These are phyloP conservation scores for Bipolaris gigantea DNA, from an alignment of 2,329 filamentous ascomycete genomes.

Conservation along the genomic window DNA sequence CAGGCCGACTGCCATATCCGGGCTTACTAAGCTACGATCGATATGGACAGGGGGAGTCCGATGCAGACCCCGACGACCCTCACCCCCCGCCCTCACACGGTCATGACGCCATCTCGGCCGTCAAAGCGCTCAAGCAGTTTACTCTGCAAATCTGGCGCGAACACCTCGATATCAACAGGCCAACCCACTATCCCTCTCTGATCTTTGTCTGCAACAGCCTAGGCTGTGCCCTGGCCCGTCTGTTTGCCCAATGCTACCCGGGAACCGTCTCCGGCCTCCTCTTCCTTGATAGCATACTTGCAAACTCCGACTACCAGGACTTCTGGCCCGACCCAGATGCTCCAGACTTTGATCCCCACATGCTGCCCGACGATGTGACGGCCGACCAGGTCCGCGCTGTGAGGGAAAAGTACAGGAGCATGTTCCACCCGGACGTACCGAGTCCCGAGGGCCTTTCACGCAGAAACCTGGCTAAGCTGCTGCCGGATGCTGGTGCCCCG, in stretches of 20 bases:
- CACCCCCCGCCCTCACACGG: slow-evolving; percentile 46
- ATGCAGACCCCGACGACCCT: slow-evolving; percentile 48
- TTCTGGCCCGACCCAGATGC: slow-evolving; percentile 60
- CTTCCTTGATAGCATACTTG: slow-evolving; percentile 61
- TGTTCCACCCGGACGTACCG: slow-evolving; percentile 55
- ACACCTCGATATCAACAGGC: slow-evolving; percentile 41
- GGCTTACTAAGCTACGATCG: slow-evolving; percentile 60
- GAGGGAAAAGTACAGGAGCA: slow-evolving; percentile 40
- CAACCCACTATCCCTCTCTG: slow-evolving; percentile 31
- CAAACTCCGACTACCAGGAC: slow-evolving; percentile 59
- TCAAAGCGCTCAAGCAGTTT: slow-evolving; percentile 52
- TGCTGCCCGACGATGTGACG: slow-evolving; percentile 47
- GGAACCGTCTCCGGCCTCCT: slow-evolving; percentile 52
- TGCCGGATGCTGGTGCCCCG: slow-evolving; percentile 52
- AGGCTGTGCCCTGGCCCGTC: slow-evolving; percentile 56
- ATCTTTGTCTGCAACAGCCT: slow-evolving; percentile 59
- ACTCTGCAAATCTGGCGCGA: slow-evolving; percentile 45
- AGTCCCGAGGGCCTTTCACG: slow-evolving; percentile 57
- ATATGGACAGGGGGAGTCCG: slow-evolving; percentile 59
- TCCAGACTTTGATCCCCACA: slow-evolving; percentile 47
- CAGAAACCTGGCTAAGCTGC: slow-evolving; percentile 47
- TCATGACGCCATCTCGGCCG: slow-evolving; percentile 52
- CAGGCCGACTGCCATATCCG: slow-evolving; percentile 37
- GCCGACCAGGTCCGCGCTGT: slow-evolving; percentile 41
- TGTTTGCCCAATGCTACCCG: slow-evolving; percentile 55